Evolutionary conservation across 495 filamentous ascomycete species (phyloP), one percentile per base, ranked within the genome.

Genomic region (Neurospora terricola): DNA sequence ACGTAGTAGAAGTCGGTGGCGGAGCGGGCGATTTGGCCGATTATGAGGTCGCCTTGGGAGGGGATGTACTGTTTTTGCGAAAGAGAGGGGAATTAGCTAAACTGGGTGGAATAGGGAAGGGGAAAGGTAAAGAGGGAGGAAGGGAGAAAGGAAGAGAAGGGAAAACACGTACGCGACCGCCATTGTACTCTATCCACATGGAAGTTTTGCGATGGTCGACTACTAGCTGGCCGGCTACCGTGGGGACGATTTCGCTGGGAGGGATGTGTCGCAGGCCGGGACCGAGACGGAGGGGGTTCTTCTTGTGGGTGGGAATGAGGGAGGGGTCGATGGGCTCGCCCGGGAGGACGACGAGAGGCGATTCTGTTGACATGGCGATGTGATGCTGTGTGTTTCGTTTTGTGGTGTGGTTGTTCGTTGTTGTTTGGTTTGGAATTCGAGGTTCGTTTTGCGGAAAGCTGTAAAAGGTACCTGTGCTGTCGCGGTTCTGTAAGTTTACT

Each of bases 11-110:
- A 86, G 76, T 99, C 96, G 34, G 83, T 77, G 62, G 89, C 87
- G 37, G 90, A 91, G 78, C 90, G 92, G 78, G 92, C 88, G 74
- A 99, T 83, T 69, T 90, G 92, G 37, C 92, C 94, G 76, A 99
- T 91, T 71, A 99, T 87, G 16, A 96, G 87, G 82, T 99, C 96
- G 78, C 90, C 88, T 45, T 83, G 80, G 12, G 88, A 86, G 9
- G 96, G 94, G 69, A 90, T 88, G 78, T 98, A 99, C 89, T 96
- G 80, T 70, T n/a, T 27, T 0, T 9, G 18, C 27, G 74, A n/a
- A 72, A 18, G 45, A 14, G 30, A 72, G 38, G 11, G 12, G 11
- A 10, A n/a, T 74, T 43, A 54, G 69, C 62, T 69, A 21, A n/a
- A 11, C 12, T 39, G 12, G 12, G 0, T 39, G 69, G 21, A 34